Percentiles rank a stretch among this genome's conserved stretches.
These are phyloP conservation scores for Friedmanniomyces simplex DNA, from an alignment of 495 filamentous ascomycete species.

Conservation along the genomic window DNA sequence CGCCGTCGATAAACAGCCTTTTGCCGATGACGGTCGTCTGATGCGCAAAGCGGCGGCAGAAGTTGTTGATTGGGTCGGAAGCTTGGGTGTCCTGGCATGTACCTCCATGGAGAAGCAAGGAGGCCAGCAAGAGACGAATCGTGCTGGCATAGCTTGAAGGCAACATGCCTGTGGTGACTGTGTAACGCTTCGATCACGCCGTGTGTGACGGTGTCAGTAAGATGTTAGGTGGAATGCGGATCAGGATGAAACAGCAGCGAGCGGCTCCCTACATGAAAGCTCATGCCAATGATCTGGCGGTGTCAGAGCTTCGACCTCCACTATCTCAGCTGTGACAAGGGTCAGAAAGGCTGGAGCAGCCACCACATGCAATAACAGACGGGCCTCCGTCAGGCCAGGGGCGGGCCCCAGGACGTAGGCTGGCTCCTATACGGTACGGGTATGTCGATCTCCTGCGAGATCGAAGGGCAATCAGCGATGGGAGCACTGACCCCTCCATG, in stretches of 20 bases:
- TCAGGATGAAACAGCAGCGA: not conserved
- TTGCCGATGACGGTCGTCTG: slow-evolving; percentile 42
- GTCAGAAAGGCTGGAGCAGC: not conserved
- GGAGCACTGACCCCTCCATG: too few species aligned
- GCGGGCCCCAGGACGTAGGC: too few species aligned
- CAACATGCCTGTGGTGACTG: too few species aligned
- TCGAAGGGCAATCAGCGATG: too few species aligned
- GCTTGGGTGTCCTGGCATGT: not conserved
- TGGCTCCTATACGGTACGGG: too few species aligned
- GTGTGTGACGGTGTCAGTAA: not conserved
- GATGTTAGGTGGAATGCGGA: not conserved
- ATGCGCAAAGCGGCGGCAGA: slow-evolving; percentile 43
- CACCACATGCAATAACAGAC: not conserved
- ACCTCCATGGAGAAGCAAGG: not conserved
- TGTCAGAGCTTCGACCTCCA: not conserved
- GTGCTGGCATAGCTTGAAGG: not conserved
- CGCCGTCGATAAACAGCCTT: slow-evolving; percentile 46
- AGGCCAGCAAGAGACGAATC: not conserved
- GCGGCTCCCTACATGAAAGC: not conserved
- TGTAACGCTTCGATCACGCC: too few species aligned
- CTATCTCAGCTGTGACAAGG: not conserved
- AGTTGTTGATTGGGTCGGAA: slow-evolving; percentile 36
- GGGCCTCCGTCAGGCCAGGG: not conserved
- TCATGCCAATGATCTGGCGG: not conserved
- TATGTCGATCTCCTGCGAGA: too few species aligned